phyloP scores from a whole-genome alignment of 345 rosid species.

The Combretum micranthum region DNA sequence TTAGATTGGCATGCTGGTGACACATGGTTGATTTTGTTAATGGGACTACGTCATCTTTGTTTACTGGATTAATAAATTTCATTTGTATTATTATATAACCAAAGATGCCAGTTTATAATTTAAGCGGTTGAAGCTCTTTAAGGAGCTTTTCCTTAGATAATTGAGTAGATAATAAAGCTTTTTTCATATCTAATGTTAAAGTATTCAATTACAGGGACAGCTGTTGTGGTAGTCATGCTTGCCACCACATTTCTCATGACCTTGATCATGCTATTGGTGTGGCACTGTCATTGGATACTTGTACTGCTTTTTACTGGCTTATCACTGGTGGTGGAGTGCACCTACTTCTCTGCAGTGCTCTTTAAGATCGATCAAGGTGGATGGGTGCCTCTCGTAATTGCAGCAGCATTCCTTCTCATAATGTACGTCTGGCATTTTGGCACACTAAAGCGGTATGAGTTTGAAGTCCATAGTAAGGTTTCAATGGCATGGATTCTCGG shows the following conservation, averaged over 20 bases:
- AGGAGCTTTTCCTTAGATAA: no score
- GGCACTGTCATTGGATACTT: constrained; percentile 29
- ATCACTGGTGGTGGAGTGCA: constrained; percentile 22
- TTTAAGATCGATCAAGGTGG: constrained; percentile 32
- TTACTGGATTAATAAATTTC: no score
- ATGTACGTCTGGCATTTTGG: constrained; percentile 31
- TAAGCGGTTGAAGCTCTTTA: no score
- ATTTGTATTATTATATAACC: no score
- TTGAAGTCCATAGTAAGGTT: constrained; percentile 26
- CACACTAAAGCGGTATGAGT: constrained; percentile 19
- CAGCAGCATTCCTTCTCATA: constrained; percentile 13
- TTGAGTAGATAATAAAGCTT: no score
- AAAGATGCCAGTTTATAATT: no score
- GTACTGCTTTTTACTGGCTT: constrained; percentile 16
- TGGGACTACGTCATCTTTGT: no score
- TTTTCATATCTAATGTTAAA: no score
- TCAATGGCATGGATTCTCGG: constrained; percentile 28
- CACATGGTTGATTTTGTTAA: no score
- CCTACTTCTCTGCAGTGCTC: constrained; percentile 25
- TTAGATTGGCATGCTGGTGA: no score
- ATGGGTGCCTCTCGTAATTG: constrained; percentile 27
- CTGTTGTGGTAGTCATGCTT: constrained; percentile 25
- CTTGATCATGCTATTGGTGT: constrained; percentile 25
- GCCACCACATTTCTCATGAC: constrained; percentile 27
- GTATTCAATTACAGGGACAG: constrained; percentile 13